Evolutionary conservation across 176 grass and related monocot species (phyloP).

Genomic region (Musa beccarii): DNA sequence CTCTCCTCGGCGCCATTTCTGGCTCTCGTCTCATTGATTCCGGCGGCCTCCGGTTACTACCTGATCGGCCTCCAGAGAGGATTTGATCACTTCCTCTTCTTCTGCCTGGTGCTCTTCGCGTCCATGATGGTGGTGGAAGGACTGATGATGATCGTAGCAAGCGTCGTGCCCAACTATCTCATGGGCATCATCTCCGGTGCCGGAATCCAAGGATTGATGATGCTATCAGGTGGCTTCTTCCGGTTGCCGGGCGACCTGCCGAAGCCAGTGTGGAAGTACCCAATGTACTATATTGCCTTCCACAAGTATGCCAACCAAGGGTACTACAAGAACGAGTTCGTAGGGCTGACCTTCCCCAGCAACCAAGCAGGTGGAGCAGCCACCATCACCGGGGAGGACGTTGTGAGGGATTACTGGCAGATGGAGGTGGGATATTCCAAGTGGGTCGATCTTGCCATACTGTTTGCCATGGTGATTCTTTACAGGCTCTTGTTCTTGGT

Average conservation of each 20-base stretch:
- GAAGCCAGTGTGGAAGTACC: conserved; percentile 42
- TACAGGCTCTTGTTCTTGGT: conserved; percentile 36
- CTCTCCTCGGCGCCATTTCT: conserved; percentile 31
- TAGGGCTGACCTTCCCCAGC: conserved; percentile 12
- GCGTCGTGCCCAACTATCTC: conserved; percentile 31
- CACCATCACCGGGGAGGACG: conserved; percentile 24
- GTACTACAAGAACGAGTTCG: conserved; percentile 46
- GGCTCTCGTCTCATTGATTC: conserved; percentile 15
- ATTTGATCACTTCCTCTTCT: conserved; percentile 23
- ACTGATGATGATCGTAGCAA: conserved; percentile 32
- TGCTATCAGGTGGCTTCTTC: conserved; percentile 31
- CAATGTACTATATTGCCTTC: conserved; percentile 38
- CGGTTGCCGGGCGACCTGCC: conserved; percentile 32
- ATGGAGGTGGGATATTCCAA: conserved; percentile 49
- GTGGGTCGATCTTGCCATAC: conserved; percentile 43
- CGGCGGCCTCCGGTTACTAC: conserved; percentile 25
- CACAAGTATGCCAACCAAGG: conserved; percentile 39
- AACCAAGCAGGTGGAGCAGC: conserved; percentile 18
- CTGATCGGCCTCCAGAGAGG: conserved; percentile 21
- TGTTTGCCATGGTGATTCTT: conserved; percentile 28
- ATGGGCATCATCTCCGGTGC: conserved; percentile 39
- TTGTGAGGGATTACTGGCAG: conserved; percentile 22
- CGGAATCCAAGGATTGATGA: conserved; percentile 30
- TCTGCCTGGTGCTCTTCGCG: conserved; percentile 24
- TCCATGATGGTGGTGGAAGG: conserved; percentile 1